Percentiles rank a stretch among this genome's conserved stretches.
Evolutionary conservation across 176 grass and related monocot genomes (phyloP).

Genomic region (Typha latifolia): DNA sequence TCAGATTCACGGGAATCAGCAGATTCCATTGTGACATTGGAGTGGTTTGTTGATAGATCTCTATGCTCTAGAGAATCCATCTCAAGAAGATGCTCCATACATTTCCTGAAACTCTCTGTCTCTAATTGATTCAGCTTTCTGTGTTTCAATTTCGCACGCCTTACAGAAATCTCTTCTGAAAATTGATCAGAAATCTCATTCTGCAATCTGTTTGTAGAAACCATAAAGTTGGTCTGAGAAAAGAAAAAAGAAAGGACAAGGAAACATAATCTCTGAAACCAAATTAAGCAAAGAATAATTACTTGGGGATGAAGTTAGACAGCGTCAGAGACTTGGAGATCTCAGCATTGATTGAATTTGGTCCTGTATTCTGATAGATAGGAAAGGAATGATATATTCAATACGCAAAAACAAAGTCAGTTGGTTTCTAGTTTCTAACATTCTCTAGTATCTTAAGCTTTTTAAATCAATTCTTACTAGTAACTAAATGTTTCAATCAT

Average conservation of each 20-base stretch:
- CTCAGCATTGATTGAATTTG: constrained; percentile 41
- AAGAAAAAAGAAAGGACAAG: constrained; percentile 9
- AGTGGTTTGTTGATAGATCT: constrained; percentile 14
- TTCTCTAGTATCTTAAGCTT: neutral
- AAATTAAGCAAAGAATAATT: constrained; percentile 18
- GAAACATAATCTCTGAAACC: neutral
- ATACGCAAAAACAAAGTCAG: neutral
- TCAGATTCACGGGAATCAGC: constrained; percentile 28
- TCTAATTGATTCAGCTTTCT: constrained; percentile 36
- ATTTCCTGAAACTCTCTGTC: constrained; percentile 25
- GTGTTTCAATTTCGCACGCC: constrained; percentile 36
- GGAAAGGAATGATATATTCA: constrained; percentile 2
- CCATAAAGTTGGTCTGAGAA: constrained; percentile 8
- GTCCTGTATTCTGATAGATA: constrained; percentile 37
- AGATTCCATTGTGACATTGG: constrained; percentile 35
- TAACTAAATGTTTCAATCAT: no score
- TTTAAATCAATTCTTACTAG: no score
- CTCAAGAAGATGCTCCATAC: constrained; percentile 42
- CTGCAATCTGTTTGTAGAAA: constrained; percentile 29
- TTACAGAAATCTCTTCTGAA: constrained; percentile 23
- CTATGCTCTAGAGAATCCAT: constrained; percentile 36
- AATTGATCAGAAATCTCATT: constrained; percentile 21
- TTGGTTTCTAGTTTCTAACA: neutral
- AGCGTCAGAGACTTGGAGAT: constrained; percentile 29
- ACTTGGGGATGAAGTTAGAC: constrained; percentile 32